Conservation (phyloP, 2,329 filamentous ascomycete genomes). For the Beauveria asiatica region DNA sequence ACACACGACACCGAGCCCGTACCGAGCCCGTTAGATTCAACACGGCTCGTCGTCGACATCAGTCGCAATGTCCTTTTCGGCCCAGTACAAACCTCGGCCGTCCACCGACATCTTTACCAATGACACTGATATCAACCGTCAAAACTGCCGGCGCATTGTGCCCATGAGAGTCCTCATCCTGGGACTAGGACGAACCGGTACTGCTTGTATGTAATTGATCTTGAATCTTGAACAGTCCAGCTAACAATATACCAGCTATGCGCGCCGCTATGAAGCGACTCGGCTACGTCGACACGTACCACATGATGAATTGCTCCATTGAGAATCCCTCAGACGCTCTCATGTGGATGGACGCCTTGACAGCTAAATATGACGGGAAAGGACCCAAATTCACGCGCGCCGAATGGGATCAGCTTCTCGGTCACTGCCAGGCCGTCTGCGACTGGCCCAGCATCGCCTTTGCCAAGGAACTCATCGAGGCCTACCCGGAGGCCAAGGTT, state of each 20-base stretch:
- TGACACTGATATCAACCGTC: slow-evolving; percentile 60
- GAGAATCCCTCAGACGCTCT: slow-evolving; percentile 51
- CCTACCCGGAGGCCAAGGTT: slow-evolving; percentile 65
- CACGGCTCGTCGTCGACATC: neutral
- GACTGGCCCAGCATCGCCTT: slow-evolving; percentile 63
- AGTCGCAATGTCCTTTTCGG: slow-evolving; percentile 21
- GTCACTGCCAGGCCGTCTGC: slow-evolving; percentile 58
- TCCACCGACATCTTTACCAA: slow-evolving; percentile 53
- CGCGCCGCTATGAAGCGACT: slow-evolving; percentile 57
- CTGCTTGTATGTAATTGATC: slow-evolving; percentile 47
- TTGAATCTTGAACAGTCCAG: neutral
- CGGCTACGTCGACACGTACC: slow-evolving; percentile 61
- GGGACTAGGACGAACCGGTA: slow-evolving; percentile 62
- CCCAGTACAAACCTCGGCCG: slow-evolving; percentile 28
- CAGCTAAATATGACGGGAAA: slow-evolving; percentile 35
- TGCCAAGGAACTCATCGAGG: slow-evolving; percentile 59
- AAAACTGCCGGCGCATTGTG: slow-evolving; percentile 55
- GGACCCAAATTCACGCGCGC: slow-evolving; percentile 47
- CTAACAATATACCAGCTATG: slow-evolving; percentile 37
- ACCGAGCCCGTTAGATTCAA: neutral
- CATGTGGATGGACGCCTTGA: slow-evolving; percentile 62
- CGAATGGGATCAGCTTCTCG: slow-evolving; percentile 62
- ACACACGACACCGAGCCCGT: neutral
- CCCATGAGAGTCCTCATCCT: slow-evolving; percentile 67
- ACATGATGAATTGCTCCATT: slow-evolving; percentile 63